A percentile compares a stretch with the other conserved stretches of the same genome.
Conservation (phyloP, 2,329 filamentous ascomycete species). For the Hirsutella rhossiliensis region DNA sequence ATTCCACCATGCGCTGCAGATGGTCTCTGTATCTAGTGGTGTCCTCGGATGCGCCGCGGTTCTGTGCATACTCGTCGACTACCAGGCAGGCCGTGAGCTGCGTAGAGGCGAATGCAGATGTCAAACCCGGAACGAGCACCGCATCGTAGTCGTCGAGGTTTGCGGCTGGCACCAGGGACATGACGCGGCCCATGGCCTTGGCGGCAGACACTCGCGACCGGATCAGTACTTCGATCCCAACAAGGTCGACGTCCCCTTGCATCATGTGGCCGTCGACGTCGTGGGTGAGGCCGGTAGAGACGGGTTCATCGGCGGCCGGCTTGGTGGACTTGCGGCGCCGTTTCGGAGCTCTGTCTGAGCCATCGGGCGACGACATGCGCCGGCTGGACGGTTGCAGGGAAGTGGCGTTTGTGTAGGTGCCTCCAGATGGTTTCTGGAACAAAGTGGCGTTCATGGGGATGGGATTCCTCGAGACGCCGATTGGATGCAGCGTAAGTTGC, state of each 20-base stretch:
- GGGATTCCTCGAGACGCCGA: conserved; percentile 82
- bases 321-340: conserved; percentile 79
- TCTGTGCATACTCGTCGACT: conserved; percentile 77
- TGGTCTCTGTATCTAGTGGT: conserved; percentile 43
- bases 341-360: conserved; percentile 53
- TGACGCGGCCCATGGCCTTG: conserved; percentile 72
- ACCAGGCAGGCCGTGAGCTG: conserved; percentile 76
- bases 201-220: conserved; percentile 83
- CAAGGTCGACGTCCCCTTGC: conserved; percentile 88
- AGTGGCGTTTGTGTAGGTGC: conserved; percentile 53
- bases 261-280: conserved; percentile 98
- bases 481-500: conserved; percentile 75
- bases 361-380: conserved; percentile 39
- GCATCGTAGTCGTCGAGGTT: conserved; percentile 53
- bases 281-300: conserved; percentile 57
- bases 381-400: conserved; percentile 29
- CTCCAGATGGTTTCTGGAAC: conserved; percentile 88
- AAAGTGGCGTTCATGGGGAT: conserved; percentile 83
- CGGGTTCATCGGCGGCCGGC: conserved; percentile 46
- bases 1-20: conserved; percentile 67
- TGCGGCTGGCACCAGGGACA: conserved; percentile 60
- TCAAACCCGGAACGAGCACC: conserved; percentile 52
- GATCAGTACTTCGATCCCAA: conserved; percentile 79
- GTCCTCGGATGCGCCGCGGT: conserved; percentile 30
- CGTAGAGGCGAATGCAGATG: conserved; percentile 68